Base-by-base conservation (phyloP, 2,329 filamentous ascomycete species). In the Exserohilum turcica region DNA sequence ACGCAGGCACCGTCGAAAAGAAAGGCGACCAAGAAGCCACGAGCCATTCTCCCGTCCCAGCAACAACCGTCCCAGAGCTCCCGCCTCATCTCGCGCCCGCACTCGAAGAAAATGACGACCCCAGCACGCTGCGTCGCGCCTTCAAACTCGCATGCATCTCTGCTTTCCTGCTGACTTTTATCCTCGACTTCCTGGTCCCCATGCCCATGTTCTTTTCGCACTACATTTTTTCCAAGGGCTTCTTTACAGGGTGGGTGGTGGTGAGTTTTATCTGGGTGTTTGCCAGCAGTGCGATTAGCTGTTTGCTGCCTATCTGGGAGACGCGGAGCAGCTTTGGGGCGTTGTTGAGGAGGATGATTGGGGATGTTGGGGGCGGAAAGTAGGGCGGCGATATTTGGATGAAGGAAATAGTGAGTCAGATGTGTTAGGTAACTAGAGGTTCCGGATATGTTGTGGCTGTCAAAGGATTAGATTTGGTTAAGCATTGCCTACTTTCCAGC, bases 221-320 rank as follows among this genome's bases (percentile, higher is more conserved):
- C 1, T 78, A 78, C 50, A 66, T 78, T 18, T 78, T 76, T 54
- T 73, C 65, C 24, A 66, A 71, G 24, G 61, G 67, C 0, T 77
- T 78, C 60, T 79, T 78, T 52, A 74, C 70, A 0, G 76, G 65
- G 0, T 77, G 75, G 74, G 72, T 77, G 6, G 70, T 78, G 0
- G 61, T 78, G 13, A 71, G 69, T 32, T 77, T 78, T 45, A 64
- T 75, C 10, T 79, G 76, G 76, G 74, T 78, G 2, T 79, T 78
- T 67, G 61, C 58, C 6, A 71, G 66, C 15, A 73, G 73, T 53
- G 69, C 66, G 2, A 74, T 79, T 16, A 76, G 71, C 51, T 74
- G 74, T 16, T 62, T 77, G 4, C 63, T 78, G 56, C 77, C 77
- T 2, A 65, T 78, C 3, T 76, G 74, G 63, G 77, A 79, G 67